phyloP scores from a whole-genome alignment of 2,329 filamentous ascomycete genomes.

The Blastomyces emzantsi region DNA sequence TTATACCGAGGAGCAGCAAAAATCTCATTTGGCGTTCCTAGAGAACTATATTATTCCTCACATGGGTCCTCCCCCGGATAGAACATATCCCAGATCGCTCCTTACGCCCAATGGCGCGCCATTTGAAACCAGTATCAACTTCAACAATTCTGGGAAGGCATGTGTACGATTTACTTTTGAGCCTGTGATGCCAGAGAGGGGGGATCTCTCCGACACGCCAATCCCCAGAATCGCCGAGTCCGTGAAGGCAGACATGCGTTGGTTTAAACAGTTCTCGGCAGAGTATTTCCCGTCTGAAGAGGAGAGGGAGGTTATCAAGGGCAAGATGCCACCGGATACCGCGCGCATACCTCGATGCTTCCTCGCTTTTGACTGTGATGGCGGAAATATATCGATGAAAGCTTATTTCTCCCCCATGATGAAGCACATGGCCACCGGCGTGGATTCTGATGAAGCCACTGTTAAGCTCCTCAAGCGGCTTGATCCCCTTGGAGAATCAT shows the following conservation, averaged over 20 bases:
- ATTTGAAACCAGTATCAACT: constrained; percentile 4
- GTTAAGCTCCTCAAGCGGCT: constrained; percentile 3
- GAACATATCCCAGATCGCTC: background rate
- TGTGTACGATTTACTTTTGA: constrained; percentile 3
- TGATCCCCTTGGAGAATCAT: constrained; percentile 1
- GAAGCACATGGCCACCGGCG: constrained; percentile 2
- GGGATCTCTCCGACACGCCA: background rate
- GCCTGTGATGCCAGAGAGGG: constrained; percentile 2
- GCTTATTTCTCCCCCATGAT: constrained; percentile 3
- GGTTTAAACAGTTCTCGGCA: constrained; percentile 2
- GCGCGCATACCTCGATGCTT: constrained; percentile 1
- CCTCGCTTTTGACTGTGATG: constrained; percentile 1
- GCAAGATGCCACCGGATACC: constrained; percentile 3
- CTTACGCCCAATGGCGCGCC: constrained; percentile 3
- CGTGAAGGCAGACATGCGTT: constrained; percentile 1
- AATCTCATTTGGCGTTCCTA: background rate
- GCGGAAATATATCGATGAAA: constrained; percentile 2
- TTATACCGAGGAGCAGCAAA: background rate
- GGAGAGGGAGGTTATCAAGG: background rate
- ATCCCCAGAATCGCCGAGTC: constrained; percentile 1
- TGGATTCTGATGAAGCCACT: constrained; percentile 3
- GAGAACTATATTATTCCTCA: background rate
- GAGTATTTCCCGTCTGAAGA: background rate
- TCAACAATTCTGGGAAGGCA: constrained; percentile 1
- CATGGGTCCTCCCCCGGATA: background rate